Evolutionary conservation across 2,329 filamentous ascomycete species (phyloP), one percentile per base, ranked within the genome.

Genomic region (Curvularia eragrostidis): DNA sequence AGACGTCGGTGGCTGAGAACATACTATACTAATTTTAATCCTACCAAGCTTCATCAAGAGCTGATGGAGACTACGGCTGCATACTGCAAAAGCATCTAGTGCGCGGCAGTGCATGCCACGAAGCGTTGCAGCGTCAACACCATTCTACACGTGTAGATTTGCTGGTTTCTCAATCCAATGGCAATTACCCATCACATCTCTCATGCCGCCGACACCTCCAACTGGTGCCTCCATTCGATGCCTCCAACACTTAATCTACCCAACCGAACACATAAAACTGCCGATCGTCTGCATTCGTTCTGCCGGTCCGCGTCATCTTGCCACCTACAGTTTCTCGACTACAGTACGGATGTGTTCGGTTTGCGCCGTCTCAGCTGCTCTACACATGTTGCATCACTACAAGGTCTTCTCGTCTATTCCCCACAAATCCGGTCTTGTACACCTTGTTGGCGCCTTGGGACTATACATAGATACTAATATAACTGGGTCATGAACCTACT

Each of bases 31-130:
- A 48, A 54, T 48, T 10, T 38, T 32, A 54, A 44, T 54, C 23
- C 30, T 43, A 52, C 38, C 32, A 39, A 48, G 23, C 44, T 49
- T 34, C 38, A 48, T 54, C 38, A 54, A 57, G 50, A 54, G 50
- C 54, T 49, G 36, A 54, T 57, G 44, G 41, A 52, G 21, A 32
- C 39, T 5, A 32, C 30, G 5, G 18, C 21, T 23, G 21, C 28
- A 30, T 30, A 19, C 34, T 24, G 18, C 10, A 8, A 38, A 36
- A 41, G 12, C 26, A 23, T 42, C 5, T 12, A 44, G 38, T 36
- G 43, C 48, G 48, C 23, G 38, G 39, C 41, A 24, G 19, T 47
- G 26, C 21, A 28, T 44, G 21, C 36, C 43, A 21, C 8, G n/a
- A 28, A 9, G 10, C 19, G 18, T 2, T 19, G 9, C 32, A 5